Base-by-base conservation (phyloP, 768 basidiomycete species). In the Tremella yokohamensis region DNA sequence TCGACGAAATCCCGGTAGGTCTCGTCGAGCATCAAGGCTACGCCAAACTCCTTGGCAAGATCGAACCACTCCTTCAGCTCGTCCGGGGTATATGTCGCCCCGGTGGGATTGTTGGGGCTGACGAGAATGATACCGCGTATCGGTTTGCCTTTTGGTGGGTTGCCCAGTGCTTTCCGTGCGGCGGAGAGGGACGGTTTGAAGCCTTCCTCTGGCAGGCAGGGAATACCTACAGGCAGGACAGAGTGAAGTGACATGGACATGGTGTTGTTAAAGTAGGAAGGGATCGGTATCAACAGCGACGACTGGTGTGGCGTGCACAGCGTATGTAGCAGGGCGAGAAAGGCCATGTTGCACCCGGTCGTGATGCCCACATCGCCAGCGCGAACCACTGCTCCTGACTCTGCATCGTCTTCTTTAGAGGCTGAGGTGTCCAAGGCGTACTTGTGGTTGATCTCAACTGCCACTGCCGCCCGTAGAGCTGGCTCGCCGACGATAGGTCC, bases 1-100 rank as follows among this genome's bases (percentile, higher is more conserved):
- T 42, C 55, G 42, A 85, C 77, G 67, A 91, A 90, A 71, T 91
- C 89, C 12, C 89, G 82, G 75, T 93, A 93, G 1, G 90, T 91
- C 76, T 90, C 89, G 75, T 93, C 90, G n/a, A 93, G 49, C 38
- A 91, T 80, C 20, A 91, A 81, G 0, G 88, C 85, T 16, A 90
- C 66, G 0, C 80, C 78, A 24, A 80, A 73, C 51, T 80, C 77
- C 19, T 68, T 76, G 0, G 88, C 87, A 2, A 91, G 81, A 0
- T 77, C 63, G 1, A 82, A 81, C 63, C 90, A 91, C 3, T 82
- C 76, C 0, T 78, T 72, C 22, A 91, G 74, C 4, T 88, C 79
- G 0, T 74, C 66, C 0, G 83, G 80, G 0, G 85, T 74, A 65
- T 89, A 89, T 0, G 82, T 82, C 0, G 85, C 83, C 4, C 90